Evolutionary conservation across 192 early-diverging fungal genomes (phyloP).

Genomic region (Chytriomyces confervae): DNA sequence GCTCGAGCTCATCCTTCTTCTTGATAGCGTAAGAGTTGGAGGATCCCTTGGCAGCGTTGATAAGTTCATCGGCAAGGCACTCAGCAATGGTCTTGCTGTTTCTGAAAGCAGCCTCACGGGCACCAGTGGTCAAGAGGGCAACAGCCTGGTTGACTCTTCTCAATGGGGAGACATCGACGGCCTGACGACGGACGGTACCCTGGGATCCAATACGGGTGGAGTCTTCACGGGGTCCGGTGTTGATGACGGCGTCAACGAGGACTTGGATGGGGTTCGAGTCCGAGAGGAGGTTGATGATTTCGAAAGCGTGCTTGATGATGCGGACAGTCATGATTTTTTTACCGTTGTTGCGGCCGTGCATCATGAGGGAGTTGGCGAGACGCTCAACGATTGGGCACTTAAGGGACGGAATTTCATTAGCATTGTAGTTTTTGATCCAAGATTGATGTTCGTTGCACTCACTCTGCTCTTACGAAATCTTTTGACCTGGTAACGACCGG

Average conservation of each 20-base stretch:
- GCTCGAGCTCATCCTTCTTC: conserved; percentile 99
- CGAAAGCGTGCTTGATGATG: conserved; percentile 99
- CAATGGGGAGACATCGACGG: conserved; percentile 98
- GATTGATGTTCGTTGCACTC: conserved; percentile 13
- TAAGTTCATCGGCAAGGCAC: conserved; percentile 99
- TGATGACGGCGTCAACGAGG: conserved; percentile 97
- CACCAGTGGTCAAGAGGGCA: conserved; percentile 90
- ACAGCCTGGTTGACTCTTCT: conserved; percentile 97
- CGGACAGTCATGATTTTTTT: conserved; percentile 99
- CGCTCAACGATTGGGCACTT: conserved; percentile 98
- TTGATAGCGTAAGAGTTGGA: conserved; percentile 99
- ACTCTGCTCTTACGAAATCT: conserved; percentile 97
- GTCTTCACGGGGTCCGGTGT: conserved; percentile 99
- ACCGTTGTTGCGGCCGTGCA: conserved; percentile 99
- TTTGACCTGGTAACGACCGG: conserved; percentile 96
- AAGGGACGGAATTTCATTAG: neutral
- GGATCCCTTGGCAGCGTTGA: conserved; percentile 94
- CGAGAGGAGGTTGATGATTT: conserved; percentile 98
- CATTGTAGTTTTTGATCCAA: neutral
- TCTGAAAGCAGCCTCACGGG: conserved; percentile 98
- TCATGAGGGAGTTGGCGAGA: conserved; percentile 98
- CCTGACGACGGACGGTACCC: conserved; percentile 98
- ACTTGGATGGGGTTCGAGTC: conserved; percentile 99
- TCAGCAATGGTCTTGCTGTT: conserved; percentile 99
- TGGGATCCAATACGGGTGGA: conserved; percentile 97